A percentile compares a stretch with the other conserved stretches of the same genome.
phyloP scores from a whole-genome alignment of 1,139 yeast species.

The Williopsis jadinii region DNA sequence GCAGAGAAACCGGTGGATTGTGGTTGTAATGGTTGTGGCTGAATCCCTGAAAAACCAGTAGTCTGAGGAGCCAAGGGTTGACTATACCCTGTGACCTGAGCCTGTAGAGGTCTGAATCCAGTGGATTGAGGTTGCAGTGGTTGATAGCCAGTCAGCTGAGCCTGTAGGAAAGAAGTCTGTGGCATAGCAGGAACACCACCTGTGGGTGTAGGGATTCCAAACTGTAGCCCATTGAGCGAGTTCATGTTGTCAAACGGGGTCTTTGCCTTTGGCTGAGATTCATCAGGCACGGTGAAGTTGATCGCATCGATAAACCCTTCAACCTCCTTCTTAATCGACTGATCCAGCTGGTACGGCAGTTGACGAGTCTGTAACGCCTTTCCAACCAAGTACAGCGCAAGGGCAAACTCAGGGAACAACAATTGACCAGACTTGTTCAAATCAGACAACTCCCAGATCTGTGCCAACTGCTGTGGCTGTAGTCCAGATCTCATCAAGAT shows the following conservation, averaged over 20 bases:
- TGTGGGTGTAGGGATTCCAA: constrained; percentile 19
- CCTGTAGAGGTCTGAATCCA: neutral
- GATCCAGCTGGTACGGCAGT: constrained; percentile 67
- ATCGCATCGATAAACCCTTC: constrained; percentile 86
- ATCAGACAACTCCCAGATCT: constrained; percentile 87
- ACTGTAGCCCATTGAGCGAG: constrained; percentile 21
- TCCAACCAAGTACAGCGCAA: constrained; percentile 85
- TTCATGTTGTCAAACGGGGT: constrained; percentile 25
- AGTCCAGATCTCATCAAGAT: constrained; percentile 78
- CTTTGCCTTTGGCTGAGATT: constrained; percentile 25
- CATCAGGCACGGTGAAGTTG: constrained; percentile 70
- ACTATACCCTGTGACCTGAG: constrained; percentile 9
- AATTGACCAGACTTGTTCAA: constrained; percentile 80
- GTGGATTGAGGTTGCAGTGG: constrained; percentile 15
- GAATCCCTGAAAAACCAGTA: constrained; percentile 1
- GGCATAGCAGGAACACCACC: constrained; percentile 20
- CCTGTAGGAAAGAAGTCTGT: constrained; percentile 17
- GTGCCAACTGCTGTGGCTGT: constrained; percentile 68
- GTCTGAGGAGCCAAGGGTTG: constrained; percentile 4
- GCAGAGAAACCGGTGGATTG: constrained; percentile 15
- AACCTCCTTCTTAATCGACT: constrained; percentile 75
- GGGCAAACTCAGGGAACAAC: constrained; percentile 89
- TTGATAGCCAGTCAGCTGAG: constrained; percentile 23
- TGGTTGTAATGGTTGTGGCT: constrained; percentile 12
- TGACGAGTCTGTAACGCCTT: constrained; percentile 70